These are phyloP conservation scores for Pugionium cornutum DNA, from an alignment of 345 rosid genomes.

Conservation along the genomic window DNA sequence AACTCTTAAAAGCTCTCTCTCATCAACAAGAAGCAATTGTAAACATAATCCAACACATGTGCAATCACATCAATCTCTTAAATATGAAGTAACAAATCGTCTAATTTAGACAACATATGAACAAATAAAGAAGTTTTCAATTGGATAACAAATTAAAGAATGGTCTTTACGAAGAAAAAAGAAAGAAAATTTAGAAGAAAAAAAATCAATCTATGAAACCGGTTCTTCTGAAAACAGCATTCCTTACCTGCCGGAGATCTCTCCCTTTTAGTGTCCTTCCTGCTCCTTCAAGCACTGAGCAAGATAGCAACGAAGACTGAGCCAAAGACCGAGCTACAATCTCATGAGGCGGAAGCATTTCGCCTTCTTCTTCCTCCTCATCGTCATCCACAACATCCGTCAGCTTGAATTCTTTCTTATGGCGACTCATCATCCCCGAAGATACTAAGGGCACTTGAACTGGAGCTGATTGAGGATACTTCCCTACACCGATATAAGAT, in stretches of 20 bases:
- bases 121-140: conserved; percentile 26
- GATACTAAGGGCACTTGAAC: conserved; percentile 62
- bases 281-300: conserved; percentile 84
- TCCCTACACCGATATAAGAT: conserved; percentile 37
- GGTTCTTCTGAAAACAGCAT: conserved; percentile 74
- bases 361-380: conserved; percentile 48
- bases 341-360: conserved; percentile 87
- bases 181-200: not conserved
- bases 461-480: conserved; percentile 66
- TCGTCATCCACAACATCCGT: conserved; percentile 44
- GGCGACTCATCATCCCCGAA: conserved; percentile 42
- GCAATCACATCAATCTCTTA: conserved; percentile 31
- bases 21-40: conserved; percentile 12
- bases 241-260: conserved; percentile 82
- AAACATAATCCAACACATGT: conserved; percentile 22
- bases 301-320: conserved; percentile 54
- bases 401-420: not conserved
- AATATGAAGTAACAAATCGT: conserved; percentile 23
- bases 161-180: conserved; percentile 16
- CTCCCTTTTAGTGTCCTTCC: conserved; percentile 93
- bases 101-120: conserved; percentile 38
- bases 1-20: too few species aligned
- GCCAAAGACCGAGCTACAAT: conserved; percentile 69
- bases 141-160: conserved; percentile 42
- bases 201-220: conserved; percentile 74